These are phyloP conservation scores for Penicillium fuscoglaucum DNA, from an alignment of 2,329 filamentous ascomycete genomes.

Conservation along the genomic window DNA sequence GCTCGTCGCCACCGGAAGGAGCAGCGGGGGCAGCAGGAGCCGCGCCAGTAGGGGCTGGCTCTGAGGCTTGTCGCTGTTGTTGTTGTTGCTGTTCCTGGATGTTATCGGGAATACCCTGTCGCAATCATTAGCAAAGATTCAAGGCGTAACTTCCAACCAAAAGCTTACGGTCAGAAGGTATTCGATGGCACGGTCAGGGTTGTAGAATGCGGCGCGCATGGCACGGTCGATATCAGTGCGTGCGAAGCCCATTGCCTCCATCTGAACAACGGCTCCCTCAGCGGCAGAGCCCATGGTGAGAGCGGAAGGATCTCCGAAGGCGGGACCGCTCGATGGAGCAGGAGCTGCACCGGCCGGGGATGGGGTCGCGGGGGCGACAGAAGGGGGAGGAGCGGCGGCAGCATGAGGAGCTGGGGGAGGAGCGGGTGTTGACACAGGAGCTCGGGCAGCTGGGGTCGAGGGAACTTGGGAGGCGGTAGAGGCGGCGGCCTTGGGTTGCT, in stretches of 20 bases:
- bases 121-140: conserved; percentile 7
- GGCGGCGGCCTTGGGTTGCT: conserved; percentile 68
- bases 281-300: conserved; percentile 83
- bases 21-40: conserved; percentile 36
- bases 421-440: conserved; percentile 45
- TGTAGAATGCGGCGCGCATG: conserved; percentile 95
- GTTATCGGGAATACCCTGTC: conserved; percentile 84
- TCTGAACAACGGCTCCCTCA: conserved; percentile 78
- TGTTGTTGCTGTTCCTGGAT: conserved; percentile 66
- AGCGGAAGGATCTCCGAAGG: conserved; percentile 73
- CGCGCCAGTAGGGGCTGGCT: conserved; percentile 41
- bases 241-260: conserved; percentile 97
- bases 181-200: conserved; percentile 94
- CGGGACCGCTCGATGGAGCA: conserved; percentile 31
- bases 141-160: neutral
- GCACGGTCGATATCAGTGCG: conserved; percentile 85
- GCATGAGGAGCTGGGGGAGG: conserved; percentile 53
- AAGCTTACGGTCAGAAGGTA: conserved; percentile 79
- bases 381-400: conserved; percentile 54
- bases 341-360: conserved; percentile 50
- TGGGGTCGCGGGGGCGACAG: conserved; percentile 49
- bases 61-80: conserved; percentile 61
- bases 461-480: conserved; percentile 37
- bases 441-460: conserved; percentile 40
- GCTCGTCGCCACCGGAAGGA: conserved; percentile 54